These are phyloP conservation scores for Capsicum rhomboideum DNA, from an alignment of 257 asterid genomes.

Conservation along the genomic window DNA sequence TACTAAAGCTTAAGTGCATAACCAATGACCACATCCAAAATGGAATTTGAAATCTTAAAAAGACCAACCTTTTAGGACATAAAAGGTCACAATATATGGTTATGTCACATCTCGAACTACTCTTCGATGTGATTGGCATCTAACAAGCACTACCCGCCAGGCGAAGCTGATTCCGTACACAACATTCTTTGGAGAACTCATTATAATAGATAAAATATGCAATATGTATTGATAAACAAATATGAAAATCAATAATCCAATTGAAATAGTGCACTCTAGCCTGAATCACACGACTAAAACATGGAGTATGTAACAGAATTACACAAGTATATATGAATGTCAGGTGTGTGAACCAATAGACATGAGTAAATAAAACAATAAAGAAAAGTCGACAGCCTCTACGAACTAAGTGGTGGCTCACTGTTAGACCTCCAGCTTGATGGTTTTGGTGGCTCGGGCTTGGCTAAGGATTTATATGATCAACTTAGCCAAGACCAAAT, in stretches of 20 bases:
- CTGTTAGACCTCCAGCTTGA: too few species aligned
- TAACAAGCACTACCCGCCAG: neutral
- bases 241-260: neutral
- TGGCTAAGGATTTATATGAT: too few species aligned
- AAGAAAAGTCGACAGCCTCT: neutral
- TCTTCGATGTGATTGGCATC: neutral
- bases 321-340: neutral
- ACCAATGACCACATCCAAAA: neutral
- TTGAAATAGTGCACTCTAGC: neutral
- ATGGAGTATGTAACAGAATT: too few species aligned
- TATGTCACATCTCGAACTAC: neutral
- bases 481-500: too few species aligned
- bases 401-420: neutral
- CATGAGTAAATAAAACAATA: neutral
- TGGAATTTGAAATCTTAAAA: neutral
- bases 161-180: neutral
- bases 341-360: too few species aligned
- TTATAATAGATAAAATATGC: too few species aligned
- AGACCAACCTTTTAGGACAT: neutral
- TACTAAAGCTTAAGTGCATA: neutral
- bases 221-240: too few species aligned
- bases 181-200: neutral
- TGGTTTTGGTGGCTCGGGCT: too few species aligned
- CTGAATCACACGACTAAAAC: neutral
- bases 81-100: neutral